These are phyloP conservation scores for Cryphonectria radicalis DNA, from an alignment of 2,329 filamentous ascomycete species.

Conservation along the genomic window DNA sequence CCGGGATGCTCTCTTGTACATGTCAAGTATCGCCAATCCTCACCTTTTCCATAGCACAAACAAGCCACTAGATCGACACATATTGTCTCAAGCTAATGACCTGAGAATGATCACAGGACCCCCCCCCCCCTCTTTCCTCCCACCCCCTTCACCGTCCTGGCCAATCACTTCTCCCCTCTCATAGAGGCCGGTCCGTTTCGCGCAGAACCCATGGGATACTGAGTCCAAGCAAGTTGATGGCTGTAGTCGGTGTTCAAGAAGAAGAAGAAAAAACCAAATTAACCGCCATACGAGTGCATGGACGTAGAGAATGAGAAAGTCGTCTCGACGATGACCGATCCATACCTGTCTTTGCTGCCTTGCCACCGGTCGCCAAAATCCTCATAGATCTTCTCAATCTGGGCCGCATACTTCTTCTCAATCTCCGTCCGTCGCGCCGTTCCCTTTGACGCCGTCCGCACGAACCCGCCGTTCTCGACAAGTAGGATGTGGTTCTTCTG, in stretches of 20 bases:
- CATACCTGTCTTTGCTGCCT: conserved; percentile 19
- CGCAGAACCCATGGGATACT: not conserved
- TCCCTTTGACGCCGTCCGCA: conserved; percentile 25
- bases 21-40: not conserved
- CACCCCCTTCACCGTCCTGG: not conserved
- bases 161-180: not conserved
- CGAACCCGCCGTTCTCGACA: conserved; percentile 11
- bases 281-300: not conserved
- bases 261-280: not conserved
- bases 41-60: not conserved
- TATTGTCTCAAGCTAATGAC: not conserved
- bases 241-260: not conserved
- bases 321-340: conserved; percentile 21
- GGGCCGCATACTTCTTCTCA: conserved; percentile 15
- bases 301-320: conserved; percentile 10
- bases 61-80: not conserved
- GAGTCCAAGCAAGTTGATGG: not conserved
- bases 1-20: not conserved
- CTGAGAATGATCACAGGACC: not conserved
- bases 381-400: conserved; percentile 17
- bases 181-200: not conserved
- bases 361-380: conserved; percentile 21
- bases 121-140: not conserved
- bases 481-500: conserved; percentile 20
- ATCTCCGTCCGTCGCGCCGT: conserved; percentile 22